Evolutionary conservation across 1,284 basidiomycete species (phyloP).

Genomic region (Pulchroboletus neoregius): DNA sequence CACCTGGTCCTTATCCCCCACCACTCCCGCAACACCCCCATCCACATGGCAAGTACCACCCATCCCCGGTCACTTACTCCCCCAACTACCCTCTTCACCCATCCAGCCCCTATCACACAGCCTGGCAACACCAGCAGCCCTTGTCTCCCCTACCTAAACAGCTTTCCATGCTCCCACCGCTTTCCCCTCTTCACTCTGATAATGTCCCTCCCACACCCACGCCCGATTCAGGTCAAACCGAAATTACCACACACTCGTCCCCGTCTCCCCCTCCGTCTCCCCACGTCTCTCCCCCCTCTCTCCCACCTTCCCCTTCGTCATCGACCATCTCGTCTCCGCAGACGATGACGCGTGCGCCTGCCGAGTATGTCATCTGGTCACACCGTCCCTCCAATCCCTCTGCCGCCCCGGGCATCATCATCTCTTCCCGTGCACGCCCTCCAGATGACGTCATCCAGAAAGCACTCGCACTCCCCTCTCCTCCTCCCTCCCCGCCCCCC

Average conservation of each 20-base stretch:
- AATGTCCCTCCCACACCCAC: constrained; percentile 2
- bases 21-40: constrained; percentile 13
- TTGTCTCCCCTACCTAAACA: constrained; percentile 34
- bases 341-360: constrained; percentile 2
- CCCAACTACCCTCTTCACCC: constrained; percentile 21
- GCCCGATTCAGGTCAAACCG: constrained; percentile 7
- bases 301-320: constrained; percentile 8
- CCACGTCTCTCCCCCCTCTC: background rate
- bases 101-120: constrained; percentile 21
- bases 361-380: constrained; percentile 56
- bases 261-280: constrained; percentile 5
- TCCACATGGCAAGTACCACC: constrained; percentile 21
- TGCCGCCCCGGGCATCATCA: constrained; percentile 61
- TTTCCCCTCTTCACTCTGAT: constrained; percentile 6
- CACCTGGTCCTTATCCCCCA: constrained; percentile 17
- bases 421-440: constrained; percentile 57
- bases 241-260: background rate
- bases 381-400: constrained; percentile 57
- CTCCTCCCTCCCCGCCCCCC: constrained; percentile 46
- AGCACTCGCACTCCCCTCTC: constrained; percentile 51
- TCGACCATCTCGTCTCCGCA: constrained; percentile 11
- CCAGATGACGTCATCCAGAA: constrained; percentile 50
- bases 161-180: constrained; percentile 28
- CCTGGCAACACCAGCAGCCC: constrained; percentile 34
- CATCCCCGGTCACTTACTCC: constrained; percentile 19